Base-by-base conservation (phyloP, 805 yeast genomes). In the Lipomyces orientalis region DNA sequence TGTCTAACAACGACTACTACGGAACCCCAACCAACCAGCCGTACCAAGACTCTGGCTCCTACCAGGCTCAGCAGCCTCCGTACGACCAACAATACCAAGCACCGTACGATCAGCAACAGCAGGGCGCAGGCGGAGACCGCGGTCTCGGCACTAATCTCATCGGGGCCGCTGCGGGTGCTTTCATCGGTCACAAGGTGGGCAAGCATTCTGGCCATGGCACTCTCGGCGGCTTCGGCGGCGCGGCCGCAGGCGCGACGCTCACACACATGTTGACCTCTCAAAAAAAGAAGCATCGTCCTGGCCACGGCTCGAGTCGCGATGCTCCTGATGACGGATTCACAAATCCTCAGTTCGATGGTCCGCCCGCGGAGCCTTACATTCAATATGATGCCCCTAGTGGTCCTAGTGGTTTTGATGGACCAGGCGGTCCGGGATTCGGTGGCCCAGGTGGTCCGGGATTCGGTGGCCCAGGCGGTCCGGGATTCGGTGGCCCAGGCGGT, bases 171-270 rank as follows among this genome's bases (percentile, higher is more conserved):
- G 72, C 64, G 25, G 69, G 69, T 14, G 68, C 58, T 12, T 46
- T 61, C 34, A 19, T 68, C n/a, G 69, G 72, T 29, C 68, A 67
- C 62, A 68, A 67, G 58, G 19, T 62, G 34, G 69, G 72, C 49
- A 35, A 60, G 46, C 34, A n/a, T 29, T 54, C 64, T 4, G 69
- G 69, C 39, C 71, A 67, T 43, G 71, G 71, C 58, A 58, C 58
- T 7, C 60, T 68, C 19, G 71, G 70, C 14, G 58, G 64, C n/a
- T 22, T 68, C 25, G 71, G 71, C 31, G 71, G 70, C 25, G 71
- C 68, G n/a, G 64, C 62, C 22, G 69, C 64, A 8, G 71, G 70
- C 39, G 71, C 63, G 39, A 61, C 59, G 16, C 7, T 67, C 56
- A 68, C 72, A 2, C 34, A 56, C 16, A 16, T 60, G 51, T 49